Conservation (phyloP, 2,329 filamentous ascomycete genomes). For the Claviceps africana region DNA sequence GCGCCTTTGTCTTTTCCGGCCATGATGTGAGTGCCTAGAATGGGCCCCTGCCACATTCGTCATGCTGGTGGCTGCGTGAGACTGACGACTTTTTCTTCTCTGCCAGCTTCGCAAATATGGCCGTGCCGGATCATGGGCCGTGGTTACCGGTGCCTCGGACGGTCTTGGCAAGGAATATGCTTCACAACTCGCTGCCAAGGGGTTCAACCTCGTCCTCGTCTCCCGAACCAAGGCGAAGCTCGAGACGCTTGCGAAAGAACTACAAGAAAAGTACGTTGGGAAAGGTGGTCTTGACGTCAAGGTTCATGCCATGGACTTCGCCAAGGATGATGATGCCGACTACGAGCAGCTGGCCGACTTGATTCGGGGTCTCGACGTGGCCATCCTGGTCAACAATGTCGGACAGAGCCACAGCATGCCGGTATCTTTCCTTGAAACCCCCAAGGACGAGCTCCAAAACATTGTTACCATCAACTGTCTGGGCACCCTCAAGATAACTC, state of each 20-base stretch:
- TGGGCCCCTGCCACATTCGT: not conserved
- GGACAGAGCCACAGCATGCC: slow-evolving; percentile 89
- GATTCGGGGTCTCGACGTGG: slow-evolving; percentile 62
- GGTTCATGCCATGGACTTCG: slow-evolving; percentile 82
- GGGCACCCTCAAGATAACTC: slow-evolving; percentile 77
- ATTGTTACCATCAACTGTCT: slow-evolving; percentile 95
- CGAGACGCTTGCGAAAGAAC: slow-evolving; percentile 58
- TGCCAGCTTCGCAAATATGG: slow-evolving; percentile 75
- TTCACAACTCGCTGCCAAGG: slow-evolving; percentile 73
- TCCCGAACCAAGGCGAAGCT: slow-evolving; percentile 94
- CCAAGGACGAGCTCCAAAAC: slow-evolving; percentile 64
- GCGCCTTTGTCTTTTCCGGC: slow-evolving; percentile 53
- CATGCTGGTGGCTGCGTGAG: too few relatives aligned
- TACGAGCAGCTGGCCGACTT: slow-evolving; percentile 59
- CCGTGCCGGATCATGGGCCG: slow-evolving; percentile 81
- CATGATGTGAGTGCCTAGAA: slow-evolving; percentile 36
- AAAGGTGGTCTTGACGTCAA: slow-evolving; percentile 51
- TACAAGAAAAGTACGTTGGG: slow-evolving; percentile 53
- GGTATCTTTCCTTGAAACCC: slow-evolving; percentile 71
- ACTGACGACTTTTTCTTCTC: slow-evolving; percentile 3
- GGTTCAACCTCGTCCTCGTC: slow-evolving; percentile 89
- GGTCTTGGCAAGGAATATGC: slow-evolving; percentile 96
- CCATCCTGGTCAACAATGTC: slow-evolving; percentile 91
- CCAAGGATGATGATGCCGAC: slow-evolving; percentile 63
- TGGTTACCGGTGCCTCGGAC: slow-evolving; percentile 90